Percentiles rank a stretch among this genome's conserved stretches.
Evolutionary conservation across 257 asterid genomes (phyloP).

Genomic region (Solanum clarkiae): DNA sequence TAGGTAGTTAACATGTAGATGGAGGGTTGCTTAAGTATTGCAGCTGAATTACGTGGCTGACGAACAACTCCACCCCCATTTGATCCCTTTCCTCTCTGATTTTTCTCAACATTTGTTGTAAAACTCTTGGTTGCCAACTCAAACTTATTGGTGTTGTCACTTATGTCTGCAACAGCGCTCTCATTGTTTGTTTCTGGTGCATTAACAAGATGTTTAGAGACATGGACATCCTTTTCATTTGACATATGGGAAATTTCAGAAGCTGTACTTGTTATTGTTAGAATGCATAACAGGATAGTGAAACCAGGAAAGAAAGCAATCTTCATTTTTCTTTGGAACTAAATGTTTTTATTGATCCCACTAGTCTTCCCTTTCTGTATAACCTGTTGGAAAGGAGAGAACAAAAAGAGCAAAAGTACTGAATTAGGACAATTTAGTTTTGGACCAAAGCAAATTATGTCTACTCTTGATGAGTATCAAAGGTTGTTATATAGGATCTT

Average conservation of each 20-base stretch:
- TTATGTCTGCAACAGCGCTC: neutral
- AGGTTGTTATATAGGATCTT: neutral
- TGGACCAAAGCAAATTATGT: neutral
- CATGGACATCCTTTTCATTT: neutral
- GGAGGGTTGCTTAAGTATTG: neutral
- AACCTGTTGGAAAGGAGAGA: neutral
- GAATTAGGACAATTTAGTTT: neutral
- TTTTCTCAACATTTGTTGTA: conserved; percentile 6
- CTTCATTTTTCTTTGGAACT: neutral
- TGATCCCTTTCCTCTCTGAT: conserved; percentile 24
- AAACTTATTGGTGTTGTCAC: neutral
- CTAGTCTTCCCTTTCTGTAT: neutral
- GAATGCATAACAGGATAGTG: conserved; percentile 7
- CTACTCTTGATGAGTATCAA: neutral
- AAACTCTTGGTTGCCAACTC: neutral
- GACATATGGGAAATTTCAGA: conserved; percentile 2
- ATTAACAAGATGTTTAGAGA: neutral
- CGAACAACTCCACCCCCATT: conserved; percentile 37
- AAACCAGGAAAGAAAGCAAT: conserved; percentile 14
- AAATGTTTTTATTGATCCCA: neutral
- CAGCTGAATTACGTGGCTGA: conserved; percentile 12
- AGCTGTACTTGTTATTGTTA: conserved; percentile 9
- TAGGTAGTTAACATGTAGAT: neutral
- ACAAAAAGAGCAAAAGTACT: neutral
- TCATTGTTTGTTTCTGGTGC: conserved; percentile 12